Evolutionary conservation across 1,284 basidiomycete genomes (phyloP).

Genomic region (Thelephora terrestris): DNA sequence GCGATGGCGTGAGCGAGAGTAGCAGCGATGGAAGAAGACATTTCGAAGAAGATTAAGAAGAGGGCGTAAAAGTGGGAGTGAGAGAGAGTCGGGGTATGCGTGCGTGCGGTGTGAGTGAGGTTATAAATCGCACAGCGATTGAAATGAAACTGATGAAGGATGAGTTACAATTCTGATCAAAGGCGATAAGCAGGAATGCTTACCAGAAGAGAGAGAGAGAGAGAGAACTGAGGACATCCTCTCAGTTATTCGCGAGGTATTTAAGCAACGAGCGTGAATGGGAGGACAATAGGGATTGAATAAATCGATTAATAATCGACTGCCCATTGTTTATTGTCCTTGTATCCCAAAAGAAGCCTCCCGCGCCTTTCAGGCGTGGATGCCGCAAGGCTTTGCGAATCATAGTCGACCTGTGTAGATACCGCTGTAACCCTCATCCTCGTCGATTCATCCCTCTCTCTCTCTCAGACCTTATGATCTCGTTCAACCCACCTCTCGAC

Average conservation of each 20-base stretch:
- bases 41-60: slow-evolving; percentile 10
- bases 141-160: not conserved
- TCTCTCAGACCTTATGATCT: not conserved
- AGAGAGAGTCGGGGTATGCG: slow-evolving; percentile 13
- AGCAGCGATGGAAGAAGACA: slow-evolving; percentile 43
- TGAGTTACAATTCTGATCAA: not conserved
- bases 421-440: too few species aligned
- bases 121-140: too few species aligned
- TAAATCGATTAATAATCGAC: too few species aligned
- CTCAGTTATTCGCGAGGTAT: too few species aligned
- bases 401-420: not conserved
- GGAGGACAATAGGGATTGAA: too few species aligned
- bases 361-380: not conserved
- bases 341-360: not conserved
- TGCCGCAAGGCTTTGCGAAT: not conserved
- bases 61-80: slow-evolving; percentile 10
- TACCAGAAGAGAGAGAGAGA: not conserved
- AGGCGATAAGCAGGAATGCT: not conserved
- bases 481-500: not conserved
- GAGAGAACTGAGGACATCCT: too few species aligned
- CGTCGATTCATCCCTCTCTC: not conserved
- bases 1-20: slow-evolving; percentile 62
- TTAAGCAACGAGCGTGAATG: too few species aligned
- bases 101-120: slow-evolving; percentile 6
- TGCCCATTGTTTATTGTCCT: not conserved